phyloP scores from a whole-genome alignment of 306 rosid genomes.

The Abrus pulchellus region DNA sequence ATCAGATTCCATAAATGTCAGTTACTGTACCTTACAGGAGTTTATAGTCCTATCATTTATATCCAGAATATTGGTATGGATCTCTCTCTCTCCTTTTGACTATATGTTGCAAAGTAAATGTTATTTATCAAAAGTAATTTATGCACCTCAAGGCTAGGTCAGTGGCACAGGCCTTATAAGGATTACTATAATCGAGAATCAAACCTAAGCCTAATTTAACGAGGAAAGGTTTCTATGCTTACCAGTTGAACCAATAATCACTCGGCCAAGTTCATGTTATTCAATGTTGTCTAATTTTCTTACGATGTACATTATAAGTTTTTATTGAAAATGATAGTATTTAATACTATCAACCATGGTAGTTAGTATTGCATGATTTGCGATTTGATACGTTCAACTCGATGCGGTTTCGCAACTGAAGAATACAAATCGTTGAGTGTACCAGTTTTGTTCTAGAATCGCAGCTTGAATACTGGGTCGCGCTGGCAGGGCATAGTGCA shows the following conservation, averaged over 20 bases:
- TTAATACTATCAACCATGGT: too few species aligned
- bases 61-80: not conserved
- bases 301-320: not conserved
- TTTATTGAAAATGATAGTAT: too few species aligned
- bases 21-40: not conserved
- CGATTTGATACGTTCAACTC: too few species aligned
- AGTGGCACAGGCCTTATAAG: not conserved
- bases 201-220: not conserved
- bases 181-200: not conserved
- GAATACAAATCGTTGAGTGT: too few species aligned
- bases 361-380: too few species aligned
- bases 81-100: not conserved
- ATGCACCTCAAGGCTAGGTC: not conserved
- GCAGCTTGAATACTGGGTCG: too few species aligned
- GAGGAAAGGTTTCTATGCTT: not conserved
- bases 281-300: not conserved
- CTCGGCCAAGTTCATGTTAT: not conserved
- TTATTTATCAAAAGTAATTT: not conserved
- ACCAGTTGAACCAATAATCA: not conserved
- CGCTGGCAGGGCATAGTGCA: too few species aligned
- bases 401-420: too few species aligned
- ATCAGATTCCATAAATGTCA: conserved; percentile 21
- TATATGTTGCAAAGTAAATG: not conserved
- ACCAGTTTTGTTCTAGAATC: too few species aligned
- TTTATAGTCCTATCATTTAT: not conserved